A percentile compares a stretch with the other conserved stretches of the same genome.
Conservation (phyloP, 148 eudicot genomes). For the Vaccinium macrocarpon region DNA sequence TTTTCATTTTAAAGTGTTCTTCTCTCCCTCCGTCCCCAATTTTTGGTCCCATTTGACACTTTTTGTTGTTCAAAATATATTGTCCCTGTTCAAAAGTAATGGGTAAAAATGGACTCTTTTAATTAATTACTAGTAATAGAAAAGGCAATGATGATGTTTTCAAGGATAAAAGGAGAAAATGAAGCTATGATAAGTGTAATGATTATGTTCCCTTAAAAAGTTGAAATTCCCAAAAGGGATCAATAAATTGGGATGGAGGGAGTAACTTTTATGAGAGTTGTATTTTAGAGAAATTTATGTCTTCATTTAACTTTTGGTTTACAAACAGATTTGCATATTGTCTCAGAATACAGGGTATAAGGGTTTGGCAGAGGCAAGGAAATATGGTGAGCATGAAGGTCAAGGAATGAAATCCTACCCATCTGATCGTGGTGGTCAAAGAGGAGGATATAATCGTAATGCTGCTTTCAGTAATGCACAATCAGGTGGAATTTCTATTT, state of each 20-base stretch:
- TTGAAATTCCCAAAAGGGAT: too few relatives aligned
- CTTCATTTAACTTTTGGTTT: slow-evolving; percentile 1
- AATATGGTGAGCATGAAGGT: slow-evolving; percentile 37
- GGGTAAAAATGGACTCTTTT: too few relatives aligned
- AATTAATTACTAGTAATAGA: too few relatives aligned
- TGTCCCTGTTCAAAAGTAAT: too few relatives aligned
- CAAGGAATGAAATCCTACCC: slow-evolving; percentile 33
- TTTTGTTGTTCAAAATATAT: too few relatives aligned
- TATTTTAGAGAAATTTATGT: background rate
- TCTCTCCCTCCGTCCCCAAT: too few relatives aligned
- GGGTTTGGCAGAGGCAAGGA: slow-evolving; percentile 43
- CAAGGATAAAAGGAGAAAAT: too few relatives aligned
- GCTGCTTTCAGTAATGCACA: slow-evolving; percentile 38
- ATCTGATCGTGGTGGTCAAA: slow-evolving; percentile 48
- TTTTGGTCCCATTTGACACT: too few relatives aligned
- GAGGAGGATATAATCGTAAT: slow-evolving; percentile 50
- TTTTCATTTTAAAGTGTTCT: background rate
- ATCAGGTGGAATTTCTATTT: background rate
- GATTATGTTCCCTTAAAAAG: too few relatives aligned
- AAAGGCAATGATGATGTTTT: too few relatives aligned
- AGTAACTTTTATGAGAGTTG: background rate
- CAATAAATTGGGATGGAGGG: too few relatives aligned
- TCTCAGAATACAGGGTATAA: slow-evolving; percentile 48
- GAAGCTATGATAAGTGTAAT: too few relatives aligned
- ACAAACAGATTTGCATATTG: slow-evolving; percentile 16